Base-by-base conservation (phyloP, 768 basidiomycete genomes). In the Pulveroboletus ravenelii region DNA sequence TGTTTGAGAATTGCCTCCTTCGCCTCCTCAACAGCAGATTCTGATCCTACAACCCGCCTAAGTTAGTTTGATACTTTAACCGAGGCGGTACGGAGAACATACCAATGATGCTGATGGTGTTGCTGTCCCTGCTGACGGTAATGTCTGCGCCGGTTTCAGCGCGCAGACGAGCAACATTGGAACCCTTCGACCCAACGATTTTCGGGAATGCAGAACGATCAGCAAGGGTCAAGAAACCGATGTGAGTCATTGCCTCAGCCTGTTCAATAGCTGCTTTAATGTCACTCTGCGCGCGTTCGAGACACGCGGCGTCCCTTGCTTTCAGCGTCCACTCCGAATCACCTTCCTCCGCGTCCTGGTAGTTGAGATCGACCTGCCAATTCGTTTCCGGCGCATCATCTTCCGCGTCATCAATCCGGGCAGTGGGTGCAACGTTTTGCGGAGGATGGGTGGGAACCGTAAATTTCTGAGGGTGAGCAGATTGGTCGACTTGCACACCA, bases 81-180 rank as follows among this genome's bases (percentile, higher is more conserved):
- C 23, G n/a, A 41, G 30, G 12, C 38, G 17, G 17, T 10, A 27
- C 1, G 2, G n/a, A 7, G 20, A 46, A 51, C 63, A 56, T 62
- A 92, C 92, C 93, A 44, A 86, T 82, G 62, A 97, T 87, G 56
- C 87, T 81, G 61, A 96, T 94, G 29, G 84, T 84, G 67, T 77
- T 89, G 63, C 87, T 88, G 55, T 93, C 93, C 56, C 89, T 82
- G 67, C 90, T 83, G 48, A 97, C 90, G 38, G 82, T 89, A 60
- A 97, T 93, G 63, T 95, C 92, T 48, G 93, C 88, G 37, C 91
- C 89, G 46, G 89, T 95, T 70, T 93, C 92, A 45, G 79, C 79
- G 48, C 93, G 83, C 46, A 97, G 78, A 43, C 93, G 87, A 46
- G 87, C 78, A 45, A 97, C 89, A 59, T 92, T 97, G 25, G 91